These are phyloP conservation scores for Corinectria fuckeliana DNA, from an alignment of 2,329 filamentous ascomycete species.

Conservation along the genomic window DNA sequence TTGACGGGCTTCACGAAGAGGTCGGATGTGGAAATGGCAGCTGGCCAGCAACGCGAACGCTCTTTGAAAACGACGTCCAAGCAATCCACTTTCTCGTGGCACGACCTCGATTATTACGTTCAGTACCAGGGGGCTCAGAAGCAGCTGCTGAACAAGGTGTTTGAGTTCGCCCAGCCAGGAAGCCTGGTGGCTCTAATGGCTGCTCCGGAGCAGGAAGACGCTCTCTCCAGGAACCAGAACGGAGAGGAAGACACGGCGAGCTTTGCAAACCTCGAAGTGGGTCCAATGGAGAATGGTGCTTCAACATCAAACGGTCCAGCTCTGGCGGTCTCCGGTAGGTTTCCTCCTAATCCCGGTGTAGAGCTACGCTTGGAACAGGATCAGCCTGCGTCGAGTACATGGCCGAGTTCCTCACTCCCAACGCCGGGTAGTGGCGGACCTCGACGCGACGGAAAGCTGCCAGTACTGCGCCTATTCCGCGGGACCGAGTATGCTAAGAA, in stretches of 20 bases:
- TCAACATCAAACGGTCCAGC: conserved; percentile 33
- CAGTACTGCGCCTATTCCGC: conserved; percentile 24
- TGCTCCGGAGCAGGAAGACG: conserved; percentile 74
- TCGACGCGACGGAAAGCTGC: conserved; percentile 20
- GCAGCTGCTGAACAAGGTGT: conserved; percentile 67
- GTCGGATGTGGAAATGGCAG: conserved; percentile 39
- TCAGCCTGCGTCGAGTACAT: conserved; percentile 38
- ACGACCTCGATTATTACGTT: conserved; percentile 73
- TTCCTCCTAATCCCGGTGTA: neutral
- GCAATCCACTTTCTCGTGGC: conserved; percentile 73
- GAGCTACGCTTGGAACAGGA: conserved; percentile 39
- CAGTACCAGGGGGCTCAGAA: conserved; percentile 65
- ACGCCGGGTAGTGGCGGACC: conserved; percentile 22
- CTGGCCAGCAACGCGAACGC: neutral
- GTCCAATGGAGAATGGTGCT: conserved; percentile 47
- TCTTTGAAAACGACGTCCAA: conserved; percentile 28
- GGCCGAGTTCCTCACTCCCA: conserved; percentile 20
- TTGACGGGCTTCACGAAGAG: conserved; percentile 50
- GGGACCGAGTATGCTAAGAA: conserved; percentile 25
- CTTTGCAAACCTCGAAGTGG: conserved; percentile 47
- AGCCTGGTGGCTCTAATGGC: conserved; percentile 80
- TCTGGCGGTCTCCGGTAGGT: conserved; percentile 34
- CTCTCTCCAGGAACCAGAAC: conserved; percentile 21
- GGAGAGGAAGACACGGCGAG: conserved; percentile 45
- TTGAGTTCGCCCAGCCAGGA: conserved; percentile 79